Conservation (phyloP, 2,329 filamentous ascomycete species). For the Aureobasidium uvarum region DNA sequence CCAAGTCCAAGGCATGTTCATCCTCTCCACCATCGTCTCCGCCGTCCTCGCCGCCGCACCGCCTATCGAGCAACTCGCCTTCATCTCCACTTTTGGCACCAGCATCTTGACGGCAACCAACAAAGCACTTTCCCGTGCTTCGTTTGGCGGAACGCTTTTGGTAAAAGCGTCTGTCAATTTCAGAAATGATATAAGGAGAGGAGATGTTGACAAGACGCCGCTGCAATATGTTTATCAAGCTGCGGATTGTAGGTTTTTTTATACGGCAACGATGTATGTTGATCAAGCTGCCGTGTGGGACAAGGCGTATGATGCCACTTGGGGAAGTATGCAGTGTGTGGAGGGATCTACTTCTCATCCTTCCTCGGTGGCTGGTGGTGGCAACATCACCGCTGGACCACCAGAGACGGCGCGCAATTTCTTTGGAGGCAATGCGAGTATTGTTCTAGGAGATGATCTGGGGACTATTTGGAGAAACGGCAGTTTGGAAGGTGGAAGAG, state of each 20-base stretch:
- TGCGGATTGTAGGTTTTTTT: conserved; percentile 53
- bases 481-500: background rate
- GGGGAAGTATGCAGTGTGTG: conserved; percentile 31
- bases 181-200: conserved; percentile 34
- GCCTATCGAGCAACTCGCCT: background rate
- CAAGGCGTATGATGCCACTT: conserved; percentile 38
- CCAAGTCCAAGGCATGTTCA: conserved; percentile 29
- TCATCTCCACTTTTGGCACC: conserved; percentile 5
- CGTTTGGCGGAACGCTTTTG: conserved; percentile 4
- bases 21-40: background rate
- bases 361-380: conserved; percentile 17
- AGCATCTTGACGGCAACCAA: background rate
- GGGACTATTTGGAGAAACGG: background rate
- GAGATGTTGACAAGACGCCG: conserved; percentile 41
- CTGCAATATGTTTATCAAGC: conserved; percentile 52
- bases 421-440: background rate
- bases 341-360: conserved; percentile 30
- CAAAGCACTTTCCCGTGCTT: background rate
- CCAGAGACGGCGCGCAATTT: background rate
- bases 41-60: conserved; percentile 30
- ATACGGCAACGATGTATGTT: conserved; percentile 50
- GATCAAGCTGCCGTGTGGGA: conserved; percentile 52
- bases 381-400: background rate
- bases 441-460: background rate
- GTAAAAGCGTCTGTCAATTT: conserved; percentile 32